Evolutionary conservation across 1,139 yeast species (phyloP).

Genomic region (Saccharomyces hybrid): DNA sequence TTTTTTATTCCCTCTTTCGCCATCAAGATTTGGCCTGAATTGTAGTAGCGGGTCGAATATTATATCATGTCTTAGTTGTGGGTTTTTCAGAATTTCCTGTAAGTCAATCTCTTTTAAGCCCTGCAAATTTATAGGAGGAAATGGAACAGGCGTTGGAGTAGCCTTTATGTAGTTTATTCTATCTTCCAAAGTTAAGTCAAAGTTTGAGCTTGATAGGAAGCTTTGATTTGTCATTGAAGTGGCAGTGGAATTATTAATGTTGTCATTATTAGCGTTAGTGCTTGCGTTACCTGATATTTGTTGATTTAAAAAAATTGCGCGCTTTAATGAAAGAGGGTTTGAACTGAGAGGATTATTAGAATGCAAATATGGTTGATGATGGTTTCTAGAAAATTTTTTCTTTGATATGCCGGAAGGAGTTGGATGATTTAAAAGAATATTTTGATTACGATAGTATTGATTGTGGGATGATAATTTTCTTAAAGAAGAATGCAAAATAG

Average conservation of each 20-base stretch:
- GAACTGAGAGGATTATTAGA: not conserved
- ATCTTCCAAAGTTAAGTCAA: conserved; percentile 19
- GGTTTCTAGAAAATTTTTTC: not conserved
- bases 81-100: conserved; percentile 82
- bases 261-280: not conserved
- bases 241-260: conserved; percentile 1
- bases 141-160: conserved; percentile 25
- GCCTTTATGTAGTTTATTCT: conserved; percentile 22
- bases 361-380: not conserved
- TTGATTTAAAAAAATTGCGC: not conserved
- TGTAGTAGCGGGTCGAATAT: conserved; percentile 88
- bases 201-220: not conserved
- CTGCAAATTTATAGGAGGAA: conserved; percentile 81
- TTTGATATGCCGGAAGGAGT: not conserved
- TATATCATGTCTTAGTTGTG: conserved; percentile 88
- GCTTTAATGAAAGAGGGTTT: not conserved
- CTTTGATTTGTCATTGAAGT: not conserved
- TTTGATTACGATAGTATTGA: conserved; percentile 3
- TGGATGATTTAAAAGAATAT: not conserved
- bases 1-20: conserved; percentile 80
- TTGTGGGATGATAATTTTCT: conserved; percentile 8
- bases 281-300: conserved; percentile 1
- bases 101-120: conserved; percentile 80
- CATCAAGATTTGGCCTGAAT: conserved; percentile 85
- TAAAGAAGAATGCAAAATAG: conserved; percentile 29